Conservation (phyloP, 352 stramenopile species). For the Phytopythium litorale region DNA sequence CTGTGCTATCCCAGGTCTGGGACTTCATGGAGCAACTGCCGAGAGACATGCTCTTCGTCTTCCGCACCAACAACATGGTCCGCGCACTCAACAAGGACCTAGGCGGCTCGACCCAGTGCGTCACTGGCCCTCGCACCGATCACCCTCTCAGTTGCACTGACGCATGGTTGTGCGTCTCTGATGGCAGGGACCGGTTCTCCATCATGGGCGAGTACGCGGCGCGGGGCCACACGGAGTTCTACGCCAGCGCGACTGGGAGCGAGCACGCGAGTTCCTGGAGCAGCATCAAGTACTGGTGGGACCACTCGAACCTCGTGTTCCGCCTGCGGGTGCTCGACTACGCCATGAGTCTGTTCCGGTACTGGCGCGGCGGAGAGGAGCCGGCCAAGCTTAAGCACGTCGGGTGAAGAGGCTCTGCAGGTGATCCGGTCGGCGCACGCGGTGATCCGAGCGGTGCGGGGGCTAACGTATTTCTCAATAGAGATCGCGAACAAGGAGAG, state of each 20-base stretch:
- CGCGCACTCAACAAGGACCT: conserved; percentile 88
- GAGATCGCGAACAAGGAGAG: not conserved
- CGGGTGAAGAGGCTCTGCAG: conserved; percentile 8
- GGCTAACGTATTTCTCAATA: not conserved
- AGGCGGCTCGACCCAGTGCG: conserved; percentile 64
- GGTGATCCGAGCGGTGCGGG: not conserved
- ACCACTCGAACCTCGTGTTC: conserved; percentile 63
- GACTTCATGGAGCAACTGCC: conserved; percentile 86
- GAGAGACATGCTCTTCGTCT: conserved; percentile 90
- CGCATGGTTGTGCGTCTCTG: not conserved
- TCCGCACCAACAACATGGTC: conserved; percentile 91
- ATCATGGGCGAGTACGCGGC: conserved; percentile 75
- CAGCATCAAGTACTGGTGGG: conserved; percentile 47
- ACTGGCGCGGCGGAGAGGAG: conserved; percentile 18
- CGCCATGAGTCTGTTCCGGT: conserved; percentile 39
- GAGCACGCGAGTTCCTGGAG: conserved; percentile 12
- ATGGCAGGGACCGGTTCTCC: conserved; percentile 58
- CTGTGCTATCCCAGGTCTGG: conserved; percentile 34
- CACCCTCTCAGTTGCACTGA: not conserved
- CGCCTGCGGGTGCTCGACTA: conserved; percentile 61
- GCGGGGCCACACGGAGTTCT: conserved; percentile 49
- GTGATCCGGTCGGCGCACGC: not conserved
- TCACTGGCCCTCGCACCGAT: not conserved
- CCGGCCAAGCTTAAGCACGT: conserved; percentile 36
- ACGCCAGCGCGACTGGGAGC: conserved; percentile 14